phyloP scores from a whole-genome alignment of 192 early-diverging fungal species.

The Phlyctochytrium planicorne region DNA sequence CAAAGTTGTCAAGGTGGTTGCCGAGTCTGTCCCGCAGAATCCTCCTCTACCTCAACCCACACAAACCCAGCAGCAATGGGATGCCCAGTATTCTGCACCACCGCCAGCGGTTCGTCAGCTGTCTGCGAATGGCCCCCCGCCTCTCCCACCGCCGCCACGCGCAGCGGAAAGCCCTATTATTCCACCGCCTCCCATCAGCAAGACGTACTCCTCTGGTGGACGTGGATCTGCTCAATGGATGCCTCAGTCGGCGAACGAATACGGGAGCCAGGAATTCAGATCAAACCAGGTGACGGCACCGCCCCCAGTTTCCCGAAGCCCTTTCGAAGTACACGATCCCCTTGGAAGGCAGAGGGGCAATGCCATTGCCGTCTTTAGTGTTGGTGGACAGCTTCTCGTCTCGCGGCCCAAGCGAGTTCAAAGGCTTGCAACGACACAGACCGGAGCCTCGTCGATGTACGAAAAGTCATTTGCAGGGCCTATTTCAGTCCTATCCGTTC shows the following conservation, averaged over 20 bases:
- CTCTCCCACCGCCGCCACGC: too few relatives aligned
- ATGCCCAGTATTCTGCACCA: too few relatives aligned
- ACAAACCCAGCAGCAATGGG: background rate
- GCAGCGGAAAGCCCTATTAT: too few relatives aligned
- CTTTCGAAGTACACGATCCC: conserved; percentile 20
- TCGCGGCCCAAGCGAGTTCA: conserved; percentile 30
- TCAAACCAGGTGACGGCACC: background rate
- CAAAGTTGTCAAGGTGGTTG: background rate
- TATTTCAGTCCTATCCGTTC: conserved; percentile 11
- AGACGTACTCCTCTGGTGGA: background rate
- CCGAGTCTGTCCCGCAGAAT: background rate
- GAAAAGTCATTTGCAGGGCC: conserved; percentile 39
- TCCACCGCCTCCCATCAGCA: too few relatives aligned
- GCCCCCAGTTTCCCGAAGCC: background rate
- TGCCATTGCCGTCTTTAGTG: conserved; percentile 37
- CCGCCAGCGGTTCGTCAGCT: background rate
- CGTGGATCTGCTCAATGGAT: background rate
- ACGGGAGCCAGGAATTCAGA: background rate
- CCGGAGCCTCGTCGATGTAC: conserved; percentile 25
- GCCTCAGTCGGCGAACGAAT: background rate
- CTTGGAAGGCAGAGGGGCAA: conserved; percentile 42
- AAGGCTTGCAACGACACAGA: conserved; percentile 27
- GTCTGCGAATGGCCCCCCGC: background rate
- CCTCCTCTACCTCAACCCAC: background rate
- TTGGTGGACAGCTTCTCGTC: conserved; percentile 38